Evolutionary conservation across 371 early-diverging fungal genomes (phyloP).

Genomic region (Rhizopus delemar): DNA sequence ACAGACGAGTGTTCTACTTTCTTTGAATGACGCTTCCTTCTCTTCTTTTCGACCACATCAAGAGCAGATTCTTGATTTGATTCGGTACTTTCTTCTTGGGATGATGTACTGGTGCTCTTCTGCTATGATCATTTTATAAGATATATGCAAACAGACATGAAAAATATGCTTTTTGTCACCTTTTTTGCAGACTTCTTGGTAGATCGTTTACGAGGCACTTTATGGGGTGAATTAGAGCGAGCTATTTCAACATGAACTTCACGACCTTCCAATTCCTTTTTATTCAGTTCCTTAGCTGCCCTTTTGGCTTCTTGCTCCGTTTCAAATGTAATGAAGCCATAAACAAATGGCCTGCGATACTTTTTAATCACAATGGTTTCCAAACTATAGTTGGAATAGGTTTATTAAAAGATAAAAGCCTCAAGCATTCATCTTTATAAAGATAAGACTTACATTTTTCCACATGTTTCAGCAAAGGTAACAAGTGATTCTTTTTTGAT

Average conservation of each 20-base stretch:
- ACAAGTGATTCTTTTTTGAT: constrained; percentile 78
- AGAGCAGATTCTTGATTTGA: no score
- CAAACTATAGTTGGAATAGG: constrained; percentile 19
- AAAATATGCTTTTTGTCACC: no score
- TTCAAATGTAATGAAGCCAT: constrained; percentile 89
- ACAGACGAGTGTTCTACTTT: constrained; percentile 44
- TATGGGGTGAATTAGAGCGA: constrained; percentile 50
- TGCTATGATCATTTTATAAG: no score
- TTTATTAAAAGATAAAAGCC: not conserved
- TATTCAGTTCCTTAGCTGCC: constrained; percentile 72
- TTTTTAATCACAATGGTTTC: constrained; percentile 78
- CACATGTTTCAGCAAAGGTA: constrained; percentile 72
- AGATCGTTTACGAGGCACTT: not conserved
- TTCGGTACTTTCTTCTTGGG: no score
- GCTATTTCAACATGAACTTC: constrained; percentile 88
- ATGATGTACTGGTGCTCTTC: no score
- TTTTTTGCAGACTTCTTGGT: no score
- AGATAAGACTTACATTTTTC: constrained; percentile 68
- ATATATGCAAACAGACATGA: no score
- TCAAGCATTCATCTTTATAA: not conserved
- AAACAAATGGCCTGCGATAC: constrained; percentile 79
- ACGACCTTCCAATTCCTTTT: constrained; percentile 76
- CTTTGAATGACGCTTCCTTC: constrained; percentile 56
- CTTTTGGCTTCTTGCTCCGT: constrained; percentile 71
- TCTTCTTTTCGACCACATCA: no score